A percentile compares a stretch with the other conserved stretches of the same genome.
Conservation (phyloP, 768 basidiomycete species). For the Stropharia rugosoannulata region DNA sequence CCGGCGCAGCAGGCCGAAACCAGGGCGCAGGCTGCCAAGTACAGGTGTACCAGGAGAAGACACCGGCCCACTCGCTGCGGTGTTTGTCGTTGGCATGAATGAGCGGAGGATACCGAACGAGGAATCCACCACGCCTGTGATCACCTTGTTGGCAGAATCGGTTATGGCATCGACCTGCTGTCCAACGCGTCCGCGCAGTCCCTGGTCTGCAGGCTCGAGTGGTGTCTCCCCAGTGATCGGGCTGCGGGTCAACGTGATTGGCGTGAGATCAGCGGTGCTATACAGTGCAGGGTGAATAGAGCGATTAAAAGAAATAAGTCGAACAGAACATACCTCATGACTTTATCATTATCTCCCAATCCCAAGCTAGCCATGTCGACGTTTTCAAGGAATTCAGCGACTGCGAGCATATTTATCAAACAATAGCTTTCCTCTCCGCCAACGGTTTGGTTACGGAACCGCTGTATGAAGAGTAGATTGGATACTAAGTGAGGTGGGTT, state of each 20-base stretch:
- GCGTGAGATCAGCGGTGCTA: constrained; percentile 78
- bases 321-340: constrained; percentile 47
- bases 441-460: constrained; percentile 53
- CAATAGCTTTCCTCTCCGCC: constrained; percentile 92
- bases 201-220: constrained; percentile 42
- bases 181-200: constrained; percentile 70
- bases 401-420: constrained; percentile 91
- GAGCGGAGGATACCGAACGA: constrained; percentile 87
- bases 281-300: neutral
- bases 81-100: constrained; percentile 53
- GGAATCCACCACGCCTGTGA: constrained; percentile 86
- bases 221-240: constrained; percentile 47
- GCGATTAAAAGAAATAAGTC: constrained; percentile 1
- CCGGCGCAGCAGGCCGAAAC: constrained; percentile 69
- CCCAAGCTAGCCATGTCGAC: constrained; percentile 78
- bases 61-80: neutral
- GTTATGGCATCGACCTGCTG: constrained; percentile 80
- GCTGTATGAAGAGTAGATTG: constrained; percentile 62
- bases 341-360: constrained; percentile 56
- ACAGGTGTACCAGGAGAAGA: constrained; percentile 26
- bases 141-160: constrained; percentile 82
- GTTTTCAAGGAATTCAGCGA: constrained; percentile 93
- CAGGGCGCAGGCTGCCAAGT: constrained; percentile 45
- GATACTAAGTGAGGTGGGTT: constrained; percentile 84
- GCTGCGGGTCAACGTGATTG: constrained; percentile 69